These are phyloP conservation scores for Coemansia sp. DNA, from an alignment of 192 early-diverging fungal genomes.

Conservation along the genomic window DNA sequence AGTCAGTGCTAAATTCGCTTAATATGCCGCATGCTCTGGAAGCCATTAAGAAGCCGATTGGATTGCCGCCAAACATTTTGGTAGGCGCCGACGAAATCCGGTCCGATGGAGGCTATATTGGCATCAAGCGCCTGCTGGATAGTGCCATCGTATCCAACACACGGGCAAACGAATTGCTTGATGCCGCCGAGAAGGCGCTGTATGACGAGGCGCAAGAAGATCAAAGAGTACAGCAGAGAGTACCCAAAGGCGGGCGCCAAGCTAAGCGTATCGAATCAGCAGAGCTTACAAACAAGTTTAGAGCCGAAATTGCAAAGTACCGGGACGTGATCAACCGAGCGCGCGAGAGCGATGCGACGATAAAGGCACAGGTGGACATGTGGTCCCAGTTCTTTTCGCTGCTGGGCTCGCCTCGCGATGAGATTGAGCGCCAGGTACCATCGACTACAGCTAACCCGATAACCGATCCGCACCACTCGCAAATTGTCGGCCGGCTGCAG, in stretches of 20 bases:
- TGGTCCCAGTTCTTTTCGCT: conserved; percentile 44
- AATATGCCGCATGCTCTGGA: conserved; percentile 70
- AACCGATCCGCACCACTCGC: conserved; percentile 60
- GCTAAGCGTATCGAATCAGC: conserved; percentile 18
- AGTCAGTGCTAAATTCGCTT: conserved; percentile 66
- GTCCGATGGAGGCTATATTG: conserved; percentile 63
- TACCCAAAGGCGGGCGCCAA: conserved; percentile 3
- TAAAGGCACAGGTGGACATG: conserved; percentile 51
- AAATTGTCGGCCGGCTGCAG: conserved; percentile 61
- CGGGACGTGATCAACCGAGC: conserved; percentile 69
- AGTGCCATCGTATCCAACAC: conserved; percentile 57
- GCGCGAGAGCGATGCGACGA: conserved; percentile 64
- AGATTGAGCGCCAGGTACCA: conserved; percentile 59
- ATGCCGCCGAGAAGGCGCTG: conserved; percentile 52
- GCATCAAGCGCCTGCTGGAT: conserved; percentile 63
- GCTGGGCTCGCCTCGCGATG: conserved; percentile 34
- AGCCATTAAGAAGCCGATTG: conserved; percentile 70
- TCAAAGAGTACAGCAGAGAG: conserved; percentile 18
- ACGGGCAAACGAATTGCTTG: conserved; percentile 55
- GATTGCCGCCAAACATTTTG: conserved; percentile 68
- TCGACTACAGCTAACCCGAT: conserved; percentile 59
- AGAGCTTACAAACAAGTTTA: conserved; percentile 37
- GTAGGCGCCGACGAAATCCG: conserved; percentile 73
- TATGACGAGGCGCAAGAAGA: conserved; percentile 44
- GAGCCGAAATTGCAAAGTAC: conserved; percentile 49